Evolutionary conservation across 805 yeast species (phyloP), one percentile per base, ranked within the genome.

Genomic region (Grigorovia yakushimaensis): DNA sequence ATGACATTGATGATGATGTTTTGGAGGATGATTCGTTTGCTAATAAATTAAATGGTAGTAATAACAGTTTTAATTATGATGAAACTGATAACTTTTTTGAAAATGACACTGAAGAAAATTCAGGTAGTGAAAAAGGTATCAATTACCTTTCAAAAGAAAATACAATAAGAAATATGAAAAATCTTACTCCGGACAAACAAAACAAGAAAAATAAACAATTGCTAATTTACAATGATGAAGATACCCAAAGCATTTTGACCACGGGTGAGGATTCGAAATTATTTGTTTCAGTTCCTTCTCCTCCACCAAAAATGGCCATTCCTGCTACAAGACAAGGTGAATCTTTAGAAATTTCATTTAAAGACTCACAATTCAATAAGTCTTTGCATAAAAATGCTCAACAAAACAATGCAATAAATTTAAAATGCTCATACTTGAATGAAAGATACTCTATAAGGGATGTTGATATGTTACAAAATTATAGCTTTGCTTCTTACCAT

Each of bases 281-380:
- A 11, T 60, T 64, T 43, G 47, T 66, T 0, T 50, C 71, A 7
- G 73, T 77, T 0, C 78, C 78, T 8, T 71, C 77, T 1, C 72
- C 77, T 0, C 82, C 82, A 0, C 84, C 83, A n/a, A 74, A 67
- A 57, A 77, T 85, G 81, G 84, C 94, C 0, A 85, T 86, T 44
- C 89, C 94, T 0, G 84, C 93, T 0, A 83, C 91, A 0, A 66
- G 88, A 53, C 76, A 78, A 37, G 94, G 94, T 6, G 93, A 81
- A 54, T 77, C 91, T 0, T 77, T 84, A 2, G 93, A 85, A 57
- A 84, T 86, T 23, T 82, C 55, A 5, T 50, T 52, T 23, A 47
- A 47, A 13, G 40, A 38, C 18, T 42, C 38, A n/a, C n/a, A 19
- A 19, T 21, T 33, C 17, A 33, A 33, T 30, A 24, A 42, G 6